Percentiles rank a stretch among this genome's conserved stretches.
phyloP scores from a whole-genome alignment of 139 green algal genomes.

The Chlamydomonas incerta region DNA sequence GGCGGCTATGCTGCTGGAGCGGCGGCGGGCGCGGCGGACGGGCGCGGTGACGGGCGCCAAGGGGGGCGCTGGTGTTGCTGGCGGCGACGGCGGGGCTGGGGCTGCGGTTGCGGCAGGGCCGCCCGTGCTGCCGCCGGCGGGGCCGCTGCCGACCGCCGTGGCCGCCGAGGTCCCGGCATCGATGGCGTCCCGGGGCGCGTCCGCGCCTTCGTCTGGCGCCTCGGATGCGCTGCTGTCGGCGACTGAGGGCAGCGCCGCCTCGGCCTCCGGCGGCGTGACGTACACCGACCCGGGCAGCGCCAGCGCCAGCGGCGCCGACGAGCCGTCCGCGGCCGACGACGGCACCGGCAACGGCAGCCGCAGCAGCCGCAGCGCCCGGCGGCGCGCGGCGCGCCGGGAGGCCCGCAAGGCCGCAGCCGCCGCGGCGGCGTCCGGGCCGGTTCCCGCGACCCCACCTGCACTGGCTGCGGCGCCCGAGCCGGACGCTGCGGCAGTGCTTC shows the following conservation, averaged over 20 bases:
- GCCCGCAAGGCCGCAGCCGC: slow-evolving; percentile 5
- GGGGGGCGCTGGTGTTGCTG: background rate
- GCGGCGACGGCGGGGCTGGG: background rate
- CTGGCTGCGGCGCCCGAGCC: too few relatives aligned
- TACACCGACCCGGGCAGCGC: background rate
- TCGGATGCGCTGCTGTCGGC: too few relatives aligned
- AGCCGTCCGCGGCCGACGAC: background rate
- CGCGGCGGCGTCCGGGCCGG: background rate
- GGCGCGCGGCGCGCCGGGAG: slow-evolving; percentile 26
- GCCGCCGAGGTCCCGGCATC: too few relatives aligned
- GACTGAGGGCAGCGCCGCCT: too few relatives aligned
- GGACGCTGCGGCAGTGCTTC: too few relatives aligned
- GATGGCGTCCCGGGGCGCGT: too few relatives aligned
- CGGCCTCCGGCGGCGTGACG: background rate
- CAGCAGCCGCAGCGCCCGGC: slow-evolving; percentile 19
- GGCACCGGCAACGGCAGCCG: background rate
- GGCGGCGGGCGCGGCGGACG: slow-evolving; percentile 15
- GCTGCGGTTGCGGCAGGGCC: background rate
- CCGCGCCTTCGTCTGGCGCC: too few relatives aligned
- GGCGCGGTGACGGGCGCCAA: background rate
- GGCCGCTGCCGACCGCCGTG: too few relatives aligned
- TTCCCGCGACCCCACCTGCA: too few relatives aligned
- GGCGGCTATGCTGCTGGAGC: slow-evolving; percentile 22
- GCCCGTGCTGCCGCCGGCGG: background rate
- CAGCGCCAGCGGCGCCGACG: background rate